A percentile compares a stretch with the other conserved stretches of the same genome.
Conservation (phyloP, 2,329 filamentous ascomycete species). For the Xylariaceae sp. region DNA sequence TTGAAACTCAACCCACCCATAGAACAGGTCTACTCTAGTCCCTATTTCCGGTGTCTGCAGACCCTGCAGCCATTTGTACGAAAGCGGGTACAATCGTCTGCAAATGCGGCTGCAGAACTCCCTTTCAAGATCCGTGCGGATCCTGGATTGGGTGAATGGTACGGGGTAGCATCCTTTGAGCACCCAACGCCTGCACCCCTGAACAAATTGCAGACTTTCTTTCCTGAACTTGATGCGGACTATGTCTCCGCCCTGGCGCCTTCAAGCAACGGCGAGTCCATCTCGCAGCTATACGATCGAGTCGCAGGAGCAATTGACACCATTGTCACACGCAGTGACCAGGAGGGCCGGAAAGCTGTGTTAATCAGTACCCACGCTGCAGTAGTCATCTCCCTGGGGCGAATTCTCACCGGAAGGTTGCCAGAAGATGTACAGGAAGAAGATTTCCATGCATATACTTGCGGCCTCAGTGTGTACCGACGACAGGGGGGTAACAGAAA, state of each 20-base stretch:
- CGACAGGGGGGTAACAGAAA: constrained; percentile 24
- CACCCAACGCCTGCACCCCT: constrained; percentile 78
- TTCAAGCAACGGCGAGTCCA: constrained; percentile 74
- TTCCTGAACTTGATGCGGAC: constrained; percentile 61
- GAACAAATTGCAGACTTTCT: constrained; percentile 64
- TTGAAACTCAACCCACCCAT: constrained; percentile 65
- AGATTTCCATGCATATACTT: constrained; percentile 86
- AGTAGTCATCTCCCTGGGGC: constrained; percentile 81
- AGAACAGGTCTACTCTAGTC: constrained; percentile 78
- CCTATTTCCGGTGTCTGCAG: constrained; percentile 86
- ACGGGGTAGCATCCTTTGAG: constrained; percentile 80
- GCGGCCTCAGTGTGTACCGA: constrained; percentile 71
- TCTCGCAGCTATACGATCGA: constrained; percentile 78
- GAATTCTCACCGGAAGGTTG: constrained; percentile 77
- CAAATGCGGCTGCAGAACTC: constrained; percentile 20
- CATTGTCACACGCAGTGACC: constrained; percentile 74
- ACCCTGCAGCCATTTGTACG: constrained; percentile 72
- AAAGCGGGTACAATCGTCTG: constrained; percentile 21
- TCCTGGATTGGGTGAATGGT: constrained; percentile 79
- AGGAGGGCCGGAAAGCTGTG: constrained; percentile 68
- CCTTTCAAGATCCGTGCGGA: constrained; percentile 55
- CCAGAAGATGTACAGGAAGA: constrained; percentile 71
- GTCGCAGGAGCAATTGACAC: constrained; percentile 69
- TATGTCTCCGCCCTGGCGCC: constrained; percentile 70
- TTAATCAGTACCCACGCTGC: constrained; percentile 90